Percentiles rank a stretch among this genome's conserved stretches.
These are phyloP conservation scores for Paramecium biaurelia DNA, from an alignment of 73 alveolate species.

Conservation along the genomic window DNA sequence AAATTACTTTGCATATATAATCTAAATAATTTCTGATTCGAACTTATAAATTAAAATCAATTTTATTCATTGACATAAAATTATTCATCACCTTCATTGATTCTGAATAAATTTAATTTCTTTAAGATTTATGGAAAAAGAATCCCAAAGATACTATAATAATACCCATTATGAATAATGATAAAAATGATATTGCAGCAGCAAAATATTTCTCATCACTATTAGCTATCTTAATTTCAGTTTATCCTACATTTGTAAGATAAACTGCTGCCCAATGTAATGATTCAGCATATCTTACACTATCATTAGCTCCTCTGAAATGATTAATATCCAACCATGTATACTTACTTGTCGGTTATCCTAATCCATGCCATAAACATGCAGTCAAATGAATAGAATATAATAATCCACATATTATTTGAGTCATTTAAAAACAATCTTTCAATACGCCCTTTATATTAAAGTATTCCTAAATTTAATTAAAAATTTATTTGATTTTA, in stretches of 20 bases:
- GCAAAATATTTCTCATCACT: neutral
- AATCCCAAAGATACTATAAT: neutral
- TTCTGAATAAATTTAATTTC: neutral
- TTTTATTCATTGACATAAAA: constrained; percentile 37
- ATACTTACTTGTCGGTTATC: neutral
- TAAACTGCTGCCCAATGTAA: constrained; percentile 42
- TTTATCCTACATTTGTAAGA: neutral
- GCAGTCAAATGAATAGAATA: constrained; percentile 15
- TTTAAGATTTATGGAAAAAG: neutral
- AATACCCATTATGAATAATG: neutral
- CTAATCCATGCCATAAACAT: constrained; percentile 32
- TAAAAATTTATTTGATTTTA: neutral
- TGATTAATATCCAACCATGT: constrained; percentile 2
- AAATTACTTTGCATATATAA: constrained; percentile 21
- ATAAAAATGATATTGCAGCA: neutral
- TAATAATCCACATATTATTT: neutral
- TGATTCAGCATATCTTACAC: neutral
- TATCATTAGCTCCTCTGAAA: neutral
- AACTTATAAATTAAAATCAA: constrained; percentile 27
- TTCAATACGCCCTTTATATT: neutral
- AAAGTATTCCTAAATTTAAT: neutral
- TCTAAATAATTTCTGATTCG: constrained; percentile 27
- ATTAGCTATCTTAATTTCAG: neutral
- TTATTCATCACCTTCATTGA: constrained; percentile 27
- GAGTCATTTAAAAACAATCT: neutral